Base-by-base conservation (phyloP, 225 moss, liverwort and hornwort genomes). In the Marchantia paleacea region DNA sequence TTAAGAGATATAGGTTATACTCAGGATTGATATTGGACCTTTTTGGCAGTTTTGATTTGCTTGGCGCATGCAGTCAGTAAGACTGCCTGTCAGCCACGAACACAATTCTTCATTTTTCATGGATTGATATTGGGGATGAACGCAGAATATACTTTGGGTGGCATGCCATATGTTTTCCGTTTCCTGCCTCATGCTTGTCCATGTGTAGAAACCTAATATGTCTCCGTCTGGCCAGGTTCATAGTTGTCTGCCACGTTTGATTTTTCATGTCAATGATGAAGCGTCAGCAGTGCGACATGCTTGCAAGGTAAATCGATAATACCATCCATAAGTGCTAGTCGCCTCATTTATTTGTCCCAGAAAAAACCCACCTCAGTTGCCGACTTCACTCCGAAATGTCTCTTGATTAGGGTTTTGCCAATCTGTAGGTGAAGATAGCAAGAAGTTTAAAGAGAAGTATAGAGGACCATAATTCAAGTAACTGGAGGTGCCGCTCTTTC, bases 231-330 rank as follows among this genome's bases (percentile, higher is more conserved):
- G 68, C 29, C 88, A 99, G 97, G 87, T 99, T 76, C 95, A 99
- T 86, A 88, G 88, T 64, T 88, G 87, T 67, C 80, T 99, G 75
- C 97, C 97, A 70, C 95, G 97, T 71, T 77, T 99, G 51, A 90
- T 99, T 28, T 88, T 99, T 65, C 97, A 99, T 81, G 90, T 94
- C 50, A 99, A 95, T 80, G 97, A 99, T 80, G 97, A 99, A 85
- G 95, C 97, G 69, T 85, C 95, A 66, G 86, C 88, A 71, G 97
- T 99, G 29, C 92, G 97, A 81, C 89, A 93, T 86, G 90, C 93
- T 78, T 99, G 97, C 83, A 99, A 99, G 93, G 97, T 99, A 83
- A 57, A 39, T 39, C 39, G 39, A 39, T 2, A 39, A 39, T 39
- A 39, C 2, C 39, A 39, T 39, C 39, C 39, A 39, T 5, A 39